These are phyloP conservation scores for Trichaptum fuscoviolaceum DNA, from an alignment of 768 basidiomycete species.

Conservation along the genomic window DNA sequence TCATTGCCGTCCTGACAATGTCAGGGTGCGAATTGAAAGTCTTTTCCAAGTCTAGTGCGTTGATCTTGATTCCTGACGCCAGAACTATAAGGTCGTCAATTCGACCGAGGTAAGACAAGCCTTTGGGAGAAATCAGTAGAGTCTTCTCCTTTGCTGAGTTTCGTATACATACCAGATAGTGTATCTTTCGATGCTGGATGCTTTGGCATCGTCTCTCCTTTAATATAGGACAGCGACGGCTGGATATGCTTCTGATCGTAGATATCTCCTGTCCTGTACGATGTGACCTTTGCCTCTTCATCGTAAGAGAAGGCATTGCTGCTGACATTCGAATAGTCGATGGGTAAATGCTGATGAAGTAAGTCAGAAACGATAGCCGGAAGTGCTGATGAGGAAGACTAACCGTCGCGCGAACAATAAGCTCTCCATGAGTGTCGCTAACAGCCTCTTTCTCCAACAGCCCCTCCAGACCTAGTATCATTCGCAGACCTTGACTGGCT, in stretches of 20 bases:
- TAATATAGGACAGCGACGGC: background rate
- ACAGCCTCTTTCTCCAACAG: background rate
- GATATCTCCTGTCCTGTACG: constrained; percentile 1
- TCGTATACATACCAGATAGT: background rate
- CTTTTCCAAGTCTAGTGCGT: background rate
- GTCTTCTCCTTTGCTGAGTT: background rate
- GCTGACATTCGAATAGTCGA: background rate
- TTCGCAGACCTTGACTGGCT: background rate
- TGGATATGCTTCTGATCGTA: background rate
- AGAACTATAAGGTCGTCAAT: constrained; percentile 2
- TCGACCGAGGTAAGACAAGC: background rate
- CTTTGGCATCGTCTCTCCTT: background rate
- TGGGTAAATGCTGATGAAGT: background rate
- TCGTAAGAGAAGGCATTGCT: background rate
- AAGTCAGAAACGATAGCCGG: background rate
- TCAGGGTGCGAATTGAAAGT: background rate
- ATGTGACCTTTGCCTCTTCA: background rate
- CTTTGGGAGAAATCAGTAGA: background rate
- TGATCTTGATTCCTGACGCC: background rate
- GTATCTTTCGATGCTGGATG: background rate
- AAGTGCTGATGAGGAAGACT: background rate
- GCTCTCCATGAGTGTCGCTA: background rate
- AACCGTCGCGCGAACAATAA: constrained; percentile 3
- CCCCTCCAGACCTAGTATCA: background rate
- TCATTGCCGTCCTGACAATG: background rate